Evolutionary conservation across 139 green algal genomes (phyloP), one percentile per base, ranked within the genome.

Genomic region (Pleodorina starrii): DNA sequence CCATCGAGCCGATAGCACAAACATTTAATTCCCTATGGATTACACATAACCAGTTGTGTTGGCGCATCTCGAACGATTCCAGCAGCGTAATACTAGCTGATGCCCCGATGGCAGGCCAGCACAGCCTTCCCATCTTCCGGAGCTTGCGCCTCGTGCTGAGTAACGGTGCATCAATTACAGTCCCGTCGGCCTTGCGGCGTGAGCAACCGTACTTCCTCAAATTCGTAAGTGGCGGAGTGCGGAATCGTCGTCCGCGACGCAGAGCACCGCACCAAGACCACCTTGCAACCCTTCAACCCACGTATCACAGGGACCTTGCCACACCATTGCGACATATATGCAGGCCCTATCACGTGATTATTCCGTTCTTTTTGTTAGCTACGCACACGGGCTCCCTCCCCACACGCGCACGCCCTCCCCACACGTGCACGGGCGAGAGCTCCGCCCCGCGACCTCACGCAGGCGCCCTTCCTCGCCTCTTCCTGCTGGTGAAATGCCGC

Each of bases 161-260:
- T 17, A 86, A 86, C 40, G 79, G 79, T 0, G 79, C 79, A 5
- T 57, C 32, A 25, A 76, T 86, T 40, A 76, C 40, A 14, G n/a
- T 86, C 5, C 79, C 79, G 5, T 57, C 57, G 14, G 17, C 59
- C 4, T 40, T 86, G 25, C 40, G 79, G 1, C 23, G 40, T 1
- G 79, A 86, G 25, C 46, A 86, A 42, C 79, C 79, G 3, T 75
- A 86, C 42, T 86, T 86, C 27, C 60, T 86, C 12, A 75, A 75
- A 11, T 86, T 86, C 10, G 79, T 86, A 32, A 86, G 79, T 86
- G 11, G 3, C n/a, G n/a, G n/a, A n/a, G n/a, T n/a, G n/a, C n/a
- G n/a, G n/a, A n/a, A n/a, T n/a, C n/a, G n/a, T n/a, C n/a, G n/a
- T n/a, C n/a, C n/a, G n/a, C n/a, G n/a, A n/a, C n/a, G n/a, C n/a